Base-by-base conservation (phyloP, 768 basidiomycete genomes). In the Lentinula edodes region DNA sequence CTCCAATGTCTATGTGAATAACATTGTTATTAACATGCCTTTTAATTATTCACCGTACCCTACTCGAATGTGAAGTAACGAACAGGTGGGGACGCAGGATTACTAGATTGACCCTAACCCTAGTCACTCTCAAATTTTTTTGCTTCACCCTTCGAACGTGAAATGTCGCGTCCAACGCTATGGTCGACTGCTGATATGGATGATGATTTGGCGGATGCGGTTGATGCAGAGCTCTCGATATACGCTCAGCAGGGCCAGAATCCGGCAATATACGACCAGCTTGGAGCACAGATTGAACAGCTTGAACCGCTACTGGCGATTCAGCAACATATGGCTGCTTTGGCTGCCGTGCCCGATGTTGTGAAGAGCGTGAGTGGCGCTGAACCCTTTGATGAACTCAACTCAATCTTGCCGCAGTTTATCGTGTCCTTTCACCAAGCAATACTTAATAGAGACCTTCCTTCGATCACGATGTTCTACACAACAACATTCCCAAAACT, bases 401-500 rank as follows among this genome's bases (percentile, higher is more conserved):
- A 34, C 39, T 52, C 20, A 36, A 51, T 8, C 23, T 61, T 65
- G 65, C 50, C 53, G 18, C 63, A 96, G 91, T 98, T 98, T 78
- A 90, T 98, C 69, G 86, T 96, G 6, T 91, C 93, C 68, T 97
- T 98, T 74, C 91, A 96, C 70, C 86, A 96, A 81, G 90, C 95
- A 20, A 91, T 98, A 39, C 78, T 90, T 55, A 87, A 93, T 48
- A 94, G 95, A 72, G 96, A 98, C 74, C 83, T 97, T 2, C 78
- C 86, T 5, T 91, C 95, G 68, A 96, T 99, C 66, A 93, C 91
- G 5, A 81, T 89, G 20, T 93, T 95, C 56, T 99, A 99, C 70
- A 95, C 98, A 77, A 93, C 89, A 55, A 95, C 95, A 5, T 99
- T 95, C 95, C 96, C 95, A 75, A 88, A 91, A 64, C 87, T 95